Conservation (phyloP, 148 eudicot genomes). For the Rhododendron williamsianum region DNA sequence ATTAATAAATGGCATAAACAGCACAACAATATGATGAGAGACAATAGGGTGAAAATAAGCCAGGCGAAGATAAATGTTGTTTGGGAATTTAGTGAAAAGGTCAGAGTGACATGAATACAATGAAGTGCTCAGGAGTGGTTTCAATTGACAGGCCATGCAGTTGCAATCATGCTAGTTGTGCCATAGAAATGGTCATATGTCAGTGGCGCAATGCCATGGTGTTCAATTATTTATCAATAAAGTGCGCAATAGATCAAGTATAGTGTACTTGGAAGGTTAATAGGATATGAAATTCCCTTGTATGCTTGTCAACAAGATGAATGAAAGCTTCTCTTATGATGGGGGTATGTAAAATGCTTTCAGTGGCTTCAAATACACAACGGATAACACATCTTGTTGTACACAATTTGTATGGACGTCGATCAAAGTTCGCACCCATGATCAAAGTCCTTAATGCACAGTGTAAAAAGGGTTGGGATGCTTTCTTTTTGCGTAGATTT, state of each 20-base stretch:
- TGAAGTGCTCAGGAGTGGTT: background rate
- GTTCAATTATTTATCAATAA: background rate
- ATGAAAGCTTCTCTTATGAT: background rate
- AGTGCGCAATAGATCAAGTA: background rate
- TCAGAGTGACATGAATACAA: background rate
- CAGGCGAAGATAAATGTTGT: background rate
- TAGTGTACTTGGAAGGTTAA: background rate
- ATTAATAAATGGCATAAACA: background rate
- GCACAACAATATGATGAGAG: background rate
- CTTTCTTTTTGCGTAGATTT: background rate
- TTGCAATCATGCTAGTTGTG: background rate
- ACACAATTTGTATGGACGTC: background rate
- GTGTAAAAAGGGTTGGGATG: background rate
- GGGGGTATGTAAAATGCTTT: background rate
- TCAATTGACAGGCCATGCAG: background rate
- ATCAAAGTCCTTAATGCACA: background rate
- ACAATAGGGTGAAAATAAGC: background rate
- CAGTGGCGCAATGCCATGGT: background rate
- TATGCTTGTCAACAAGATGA: background rate
- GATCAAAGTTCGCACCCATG: background rate
- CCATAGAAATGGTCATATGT: background rate
- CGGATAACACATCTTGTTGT: background rate
- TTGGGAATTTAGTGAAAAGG: background rate
- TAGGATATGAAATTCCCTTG: background rate
- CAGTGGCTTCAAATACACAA: background rate